Conservation (phyloP, 176 grass and related monocot species). For the Ensete ventricosum region DNA sequence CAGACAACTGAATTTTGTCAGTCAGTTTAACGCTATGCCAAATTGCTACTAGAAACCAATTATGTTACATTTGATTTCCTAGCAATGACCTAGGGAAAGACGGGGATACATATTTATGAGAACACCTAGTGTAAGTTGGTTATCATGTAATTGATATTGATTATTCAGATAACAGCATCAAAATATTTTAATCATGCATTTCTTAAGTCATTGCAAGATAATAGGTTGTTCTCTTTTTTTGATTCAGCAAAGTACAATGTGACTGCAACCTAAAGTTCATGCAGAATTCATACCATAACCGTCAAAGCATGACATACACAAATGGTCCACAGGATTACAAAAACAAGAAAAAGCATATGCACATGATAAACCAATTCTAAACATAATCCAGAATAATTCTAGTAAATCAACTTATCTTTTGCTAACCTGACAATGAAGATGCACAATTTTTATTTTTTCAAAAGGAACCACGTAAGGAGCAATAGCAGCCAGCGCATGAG, state of each 20-base stretch:
- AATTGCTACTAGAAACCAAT: background rate
- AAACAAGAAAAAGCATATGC: background rate
- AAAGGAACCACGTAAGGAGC: conserved; percentile 71
- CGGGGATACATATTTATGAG: background rate
- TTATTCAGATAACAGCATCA: background rate
- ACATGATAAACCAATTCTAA: background rate
- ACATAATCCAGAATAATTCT: background rate
- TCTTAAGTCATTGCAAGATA: background rate
- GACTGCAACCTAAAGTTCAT: too few species aligned
- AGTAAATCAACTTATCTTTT: background rate
- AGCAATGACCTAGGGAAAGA: background rate
- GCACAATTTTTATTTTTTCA: conserved; percentile 56
- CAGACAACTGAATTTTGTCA: background rate
- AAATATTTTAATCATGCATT: too few species aligned
- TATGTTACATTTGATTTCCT: background rate
- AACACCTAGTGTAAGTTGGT: background rate
- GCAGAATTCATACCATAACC: too few species aligned
- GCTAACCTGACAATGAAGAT: conserved; percentile 75
- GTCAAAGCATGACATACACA: background rate
- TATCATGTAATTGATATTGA: background rate
- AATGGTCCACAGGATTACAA: background rate
- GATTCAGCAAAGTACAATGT: too few species aligned
- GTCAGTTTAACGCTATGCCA: background rate
- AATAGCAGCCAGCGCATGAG: conserved; percentile 68
- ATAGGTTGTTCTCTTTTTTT: background rate